These are phyloP conservation scores for Marvania coccoides DNA, from an alignment of 139 green algal genomes.

Conservation along the genomic window DNA sequence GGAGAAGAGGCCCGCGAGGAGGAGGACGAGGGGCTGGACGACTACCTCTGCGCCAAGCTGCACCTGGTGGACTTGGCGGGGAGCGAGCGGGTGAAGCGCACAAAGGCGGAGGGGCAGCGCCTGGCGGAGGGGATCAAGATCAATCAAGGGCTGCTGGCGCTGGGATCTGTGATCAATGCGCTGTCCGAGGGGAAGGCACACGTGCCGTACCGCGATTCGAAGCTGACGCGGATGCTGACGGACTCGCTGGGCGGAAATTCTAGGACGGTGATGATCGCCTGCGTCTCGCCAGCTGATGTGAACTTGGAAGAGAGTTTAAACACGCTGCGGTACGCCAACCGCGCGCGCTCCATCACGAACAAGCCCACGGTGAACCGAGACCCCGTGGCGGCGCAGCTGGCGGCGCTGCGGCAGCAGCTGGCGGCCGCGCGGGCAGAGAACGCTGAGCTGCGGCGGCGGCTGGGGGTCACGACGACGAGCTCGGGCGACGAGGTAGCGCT, in stretches of 20 bases:
- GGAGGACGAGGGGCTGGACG: conserved; percentile 32
- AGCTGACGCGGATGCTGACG: conserved; percentile 95
- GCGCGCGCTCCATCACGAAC: conserved; percentile 90
- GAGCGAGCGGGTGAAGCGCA: conserved; percentile 89
- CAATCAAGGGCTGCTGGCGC: conserved; percentile 88
- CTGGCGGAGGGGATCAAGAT: conserved; percentile 90
- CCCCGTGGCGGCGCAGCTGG: conserved; percentile 64
- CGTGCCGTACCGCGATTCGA: conserved; percentile 86
- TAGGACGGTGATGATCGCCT: conserved; percentile 93
- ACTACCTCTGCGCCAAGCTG: conserved; percentile 90
- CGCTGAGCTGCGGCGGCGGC: neutral
- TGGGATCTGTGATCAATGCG: conserved; percentile 96
- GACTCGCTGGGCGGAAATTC: conserved; percentile 91
- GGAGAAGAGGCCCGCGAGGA: conserved; percentile 32
- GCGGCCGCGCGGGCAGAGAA: conserved; percentile 48
- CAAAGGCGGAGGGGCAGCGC: conserved; percentile 73
- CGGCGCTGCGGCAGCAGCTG: conserved; percentile 68
- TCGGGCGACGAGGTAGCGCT: neutral
- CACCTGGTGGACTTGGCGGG: conserved; percentile 83
- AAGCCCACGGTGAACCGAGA: conserved; percentile 90
- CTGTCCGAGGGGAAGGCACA: conserved; percentile 78
- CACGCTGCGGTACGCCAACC: conserved; percentile 79
- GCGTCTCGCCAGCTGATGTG: conserved; percentile 78
- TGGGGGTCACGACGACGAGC: conserved; percentile 1
- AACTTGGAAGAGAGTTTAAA: conserved; percentile 86